Evolutionary conservation across 306 rosid species (phyloP).

Genomic region (Boehmeria nivea): DNA sequence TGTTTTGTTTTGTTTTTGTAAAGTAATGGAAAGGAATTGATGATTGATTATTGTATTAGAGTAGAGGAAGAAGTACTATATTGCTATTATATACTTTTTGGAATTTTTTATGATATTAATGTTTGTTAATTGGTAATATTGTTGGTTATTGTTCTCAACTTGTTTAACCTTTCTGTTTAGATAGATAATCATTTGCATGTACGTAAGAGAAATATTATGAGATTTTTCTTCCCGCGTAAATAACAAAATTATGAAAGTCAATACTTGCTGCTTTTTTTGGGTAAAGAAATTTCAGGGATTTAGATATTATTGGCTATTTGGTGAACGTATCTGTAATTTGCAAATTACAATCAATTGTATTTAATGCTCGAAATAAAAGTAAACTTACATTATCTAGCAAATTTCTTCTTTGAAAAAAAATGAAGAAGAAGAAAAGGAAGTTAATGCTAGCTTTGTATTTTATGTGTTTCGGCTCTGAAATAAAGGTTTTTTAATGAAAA

Average conservation of each 20-base stretch:
- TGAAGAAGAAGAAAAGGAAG: too few species aligned
- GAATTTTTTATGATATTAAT: background rate
- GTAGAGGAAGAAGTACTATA: background rate
- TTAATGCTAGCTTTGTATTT: too few species aligned
- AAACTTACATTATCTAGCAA: too few species aligned
- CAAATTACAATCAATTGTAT: too few species aligned
- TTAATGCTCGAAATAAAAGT: too few species aligned
- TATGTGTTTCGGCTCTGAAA: too few species aligned
- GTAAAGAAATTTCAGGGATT: background rate
- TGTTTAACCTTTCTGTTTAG: background rate
- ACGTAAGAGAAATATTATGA: too few species aligned
- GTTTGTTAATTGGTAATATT: background rate
- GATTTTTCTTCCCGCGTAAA: too few species aligned
- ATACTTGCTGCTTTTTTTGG: background rate
- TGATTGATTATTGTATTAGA: background rate
- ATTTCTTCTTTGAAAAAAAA: too few species aligned
- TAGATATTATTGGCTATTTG: background rate
- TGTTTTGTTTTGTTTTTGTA: background rate
- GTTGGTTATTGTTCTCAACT: background rate
- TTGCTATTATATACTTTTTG: background rate
- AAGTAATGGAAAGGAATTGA: slow-evolving; percentile 5
- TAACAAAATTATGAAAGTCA: background rate
- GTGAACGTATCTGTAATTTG: too few species aligned
- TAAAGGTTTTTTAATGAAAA: too few species aligned
- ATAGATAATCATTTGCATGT: background rate